Evolutionary conservation across 2,329 filamentous ascomycete genomes (phyloP).

Genomic region (Aspergillus ruber): DNA sequence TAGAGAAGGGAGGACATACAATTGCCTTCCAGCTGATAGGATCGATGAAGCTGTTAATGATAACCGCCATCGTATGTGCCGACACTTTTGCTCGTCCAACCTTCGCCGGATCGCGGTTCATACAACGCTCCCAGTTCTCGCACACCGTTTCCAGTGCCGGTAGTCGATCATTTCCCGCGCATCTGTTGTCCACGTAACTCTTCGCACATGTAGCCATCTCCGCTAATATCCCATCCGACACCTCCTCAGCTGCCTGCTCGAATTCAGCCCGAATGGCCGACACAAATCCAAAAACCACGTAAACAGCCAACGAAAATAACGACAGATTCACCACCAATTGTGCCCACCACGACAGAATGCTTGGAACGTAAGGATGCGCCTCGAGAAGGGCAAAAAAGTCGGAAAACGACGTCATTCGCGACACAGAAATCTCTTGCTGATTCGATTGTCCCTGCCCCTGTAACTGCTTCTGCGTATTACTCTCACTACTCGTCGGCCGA

Average conservation of each 20-base stretch:
- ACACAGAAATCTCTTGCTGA: conserved; percentile 17
- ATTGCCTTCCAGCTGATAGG: conserved; percentile 81
- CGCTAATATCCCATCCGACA: conserved; percentile 61
- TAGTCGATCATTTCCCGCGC: conserved; percentile 57
- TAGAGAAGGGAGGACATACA: too few species aligned
- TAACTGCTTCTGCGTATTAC: conserved; percentile 9
- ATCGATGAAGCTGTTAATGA: conserved; percentile 90
- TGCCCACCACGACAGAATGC: conserved; percentile 60
- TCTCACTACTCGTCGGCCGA: conserved; percentile 31
- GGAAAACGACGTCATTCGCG: conserved; percentile 33
- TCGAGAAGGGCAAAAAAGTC: conserved; percentile 58
- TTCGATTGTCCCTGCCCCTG: conserved; percentile 12
- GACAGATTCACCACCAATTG: conserved; percentile 52
- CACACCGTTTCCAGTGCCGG: conserved; percentile 71
- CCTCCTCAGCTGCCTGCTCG: conserved; percentile 61
- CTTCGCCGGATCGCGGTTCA: conserved; percentile 72
- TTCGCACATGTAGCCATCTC: conserved; percentile 68
- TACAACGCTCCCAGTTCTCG: conserved; percentile 76
- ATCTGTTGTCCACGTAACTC: conserved; percentile 70
- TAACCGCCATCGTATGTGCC: conserved; percentile 81
- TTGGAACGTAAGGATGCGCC: conserved; percentile 58
- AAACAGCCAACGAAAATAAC: conserved; percentile 47
- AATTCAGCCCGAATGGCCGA: conserved; percentile 69
- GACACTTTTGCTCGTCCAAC: conserved; percentile 75
- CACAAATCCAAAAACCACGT: conserved; percentile 63